Base-by-base conservation (phyloP, 108 stramenopile species). In the Nitzschia sp. region DNA sequence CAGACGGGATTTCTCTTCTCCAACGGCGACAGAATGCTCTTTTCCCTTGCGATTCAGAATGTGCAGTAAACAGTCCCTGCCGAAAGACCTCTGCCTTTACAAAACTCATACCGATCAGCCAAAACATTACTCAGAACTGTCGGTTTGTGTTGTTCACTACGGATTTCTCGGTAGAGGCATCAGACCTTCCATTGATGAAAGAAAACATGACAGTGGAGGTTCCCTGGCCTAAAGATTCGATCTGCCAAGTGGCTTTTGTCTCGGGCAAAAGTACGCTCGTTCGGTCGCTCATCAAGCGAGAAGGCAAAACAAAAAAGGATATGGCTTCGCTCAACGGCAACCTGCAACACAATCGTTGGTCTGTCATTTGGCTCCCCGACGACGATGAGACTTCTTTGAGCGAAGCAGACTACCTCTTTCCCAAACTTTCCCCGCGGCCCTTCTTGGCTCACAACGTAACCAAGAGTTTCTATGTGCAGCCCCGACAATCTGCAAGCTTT, bases 181-280 rank as follows among this genome's bases (percentile, higher is more conserved):
- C 50, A 23, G 38, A 60, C 19, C 73, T 91, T 48, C 76, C 82
- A 2, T 53, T 53, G 52, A 71, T 84, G 11, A 27, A 25, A 44
- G 63, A 67, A n/a, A 53, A 19, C 17, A 41, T 55, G 23, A 59
- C 45, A 6, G 52, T 73, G 1, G 41, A 63, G 26, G 66, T 71
- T 8, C 16, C 33, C 60, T 75, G 19, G 76, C 75, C 72, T 53
- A 79, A 34, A 35, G 58, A 77, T 30, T 54, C 56, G 9, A 57
- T 88, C 19, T 91, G 90, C 53, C 83, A 85, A 41, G 38, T 91
- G 46, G 90, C 87, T 19, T 89, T 89, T 76, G 84, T 91, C 33
- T 89, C 87, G 6, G 65, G 73, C 11, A 70, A 80, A 2, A 89
- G 82, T 59, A 61, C 68, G 17, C 38, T 85, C 44, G 82, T 82